Conservation (phyloP, 2,329 filamentous ascomycete species). For the Penicillium thymicola region DNA sequence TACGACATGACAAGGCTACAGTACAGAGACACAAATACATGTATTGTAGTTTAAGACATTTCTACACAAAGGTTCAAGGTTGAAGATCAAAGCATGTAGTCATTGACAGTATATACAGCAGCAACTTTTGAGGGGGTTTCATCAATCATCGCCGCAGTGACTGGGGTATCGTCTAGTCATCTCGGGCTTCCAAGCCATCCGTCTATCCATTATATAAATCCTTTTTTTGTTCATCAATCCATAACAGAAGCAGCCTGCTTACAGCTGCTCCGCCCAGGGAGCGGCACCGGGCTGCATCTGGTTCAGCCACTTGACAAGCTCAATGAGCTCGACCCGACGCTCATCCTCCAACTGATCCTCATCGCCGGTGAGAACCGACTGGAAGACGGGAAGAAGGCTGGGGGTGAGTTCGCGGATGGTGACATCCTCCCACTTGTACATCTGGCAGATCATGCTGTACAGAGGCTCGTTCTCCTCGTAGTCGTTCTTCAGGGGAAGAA, state of each 20-base stretch:
- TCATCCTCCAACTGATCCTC: slow-evolving; percentile 49
- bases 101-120: slow-evolving; percentile 28
- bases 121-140: slow-evolving; percentile 26
- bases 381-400: slow-evolving; percentile 47
- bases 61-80: neutral
- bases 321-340: slow-evolving; percentile 45
- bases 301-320: slow-evolving; percentile 50
- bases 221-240: slow-evolving; percentile 15
- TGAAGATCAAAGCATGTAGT: slow-evolving; percentile 10
- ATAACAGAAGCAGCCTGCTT: slow-evolving; percentile 19
- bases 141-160: slow-evolving; percentile 30
- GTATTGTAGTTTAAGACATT: neutral
- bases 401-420: slow-evolving; percentile 47
- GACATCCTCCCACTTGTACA: slow-evolving; percentile 57
- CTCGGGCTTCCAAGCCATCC: slow-evolving; percentile 23
- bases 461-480: slow-evolving; percentile 95
- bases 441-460: slow-evolving; percentile 81
- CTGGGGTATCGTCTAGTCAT: slow-evolving; percentile 36
- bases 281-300: slow-evolving; percentile 42
- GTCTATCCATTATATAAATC: slow-evolving; percentile 29
- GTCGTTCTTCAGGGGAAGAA: slow-evolving; percentile 86
- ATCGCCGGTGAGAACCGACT: slow-evolving; percentile 45
- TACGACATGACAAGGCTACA: neutral
- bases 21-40: neutral
- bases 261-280: slow-evolving; percentile 41